Evolutionary conservation across 805 yeast species (phyloP), one percentile per base, ranked within the genome.

Genomic region (Barnettozyma californica): DNA sequence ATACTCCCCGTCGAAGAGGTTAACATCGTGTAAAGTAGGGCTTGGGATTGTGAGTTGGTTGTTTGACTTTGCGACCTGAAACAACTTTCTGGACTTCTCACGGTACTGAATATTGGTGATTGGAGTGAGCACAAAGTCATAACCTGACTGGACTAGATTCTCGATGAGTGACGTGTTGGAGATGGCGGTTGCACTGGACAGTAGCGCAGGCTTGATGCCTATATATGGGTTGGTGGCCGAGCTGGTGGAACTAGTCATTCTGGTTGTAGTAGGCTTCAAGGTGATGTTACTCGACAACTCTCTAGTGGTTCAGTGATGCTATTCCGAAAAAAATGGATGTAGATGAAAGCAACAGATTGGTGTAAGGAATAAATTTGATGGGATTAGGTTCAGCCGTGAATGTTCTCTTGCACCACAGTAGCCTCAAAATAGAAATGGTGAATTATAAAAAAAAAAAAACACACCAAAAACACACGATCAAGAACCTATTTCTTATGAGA

Each of bases 91-190:
- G 33, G 78, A 74, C 41, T 63, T 61, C 39, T 75, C 78, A 46
- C 76, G 63, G 55, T 77, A 77, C 31, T 71, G 60, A 0, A 72
- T 58, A 49, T 81, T 79, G 9, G 87, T 81, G 38, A 82, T 69
- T 2, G 84, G 75, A 5, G 78, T 61, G 2, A 83, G 66, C 2
- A 80, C 70, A 52, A 68, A 69, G 59, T 80, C 83, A 54, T 77
- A 81, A 13, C 81, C 81, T 9, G 44, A 40, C 43, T 69, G 58
- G 20, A 65, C 47, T 25, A 63, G 57, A 18, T 57, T 53, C 4
- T 64, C 52, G 2, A 68, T 62, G 16, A 65, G 52, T 4, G 54
- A 46, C 4, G 56, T 48, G 44, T 64, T 72, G 3, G 67, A 49
- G n/a, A 63, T 59, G 6, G 66, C 59, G 1, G 62, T 45, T 9